Evolutionary conservation across 768 basidiomycete genomes (phyloP), one percentile per base, ranked within the genome.

Genomic region (Suillus clintonianus): DNA sequence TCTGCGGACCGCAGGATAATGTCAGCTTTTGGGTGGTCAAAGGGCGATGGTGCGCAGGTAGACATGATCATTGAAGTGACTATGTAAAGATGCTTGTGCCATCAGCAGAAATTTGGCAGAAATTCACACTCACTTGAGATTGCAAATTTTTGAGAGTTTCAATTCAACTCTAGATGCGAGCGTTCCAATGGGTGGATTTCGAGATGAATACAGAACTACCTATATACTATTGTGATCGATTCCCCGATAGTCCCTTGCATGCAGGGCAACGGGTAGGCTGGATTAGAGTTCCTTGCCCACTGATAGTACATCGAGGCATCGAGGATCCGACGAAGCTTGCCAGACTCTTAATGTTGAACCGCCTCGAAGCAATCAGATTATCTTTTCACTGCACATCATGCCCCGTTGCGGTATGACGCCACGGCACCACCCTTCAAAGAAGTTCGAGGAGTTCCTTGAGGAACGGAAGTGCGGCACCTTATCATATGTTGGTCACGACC

Each of bases 1-100:
- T 70, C 72, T 34, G 57, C 62, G 34, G 68, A 64, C 5, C 47
- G 69, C 24, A 69, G 24, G 57, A 68, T 61, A 51, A 72, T 45
- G 39, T 69, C 60, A n/a, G 34, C 43, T 43, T 67, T 22, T 50
- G 64, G 36, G 17, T 65, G 47, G 51, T 61, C 39, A 15, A 62
- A 62, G 14, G 58, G 61, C 17, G 56, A 43, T 10, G 64, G 17
- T 27, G 27, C 27, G 27, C 27, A 2, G 27, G 27, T 27, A 4
- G 27, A 4, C 27, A 27, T 27, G 4, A 4, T 27, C 27, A 27
- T 27, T 4, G 27, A n/a, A n/a, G 27, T 27, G 15, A 17, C 55
- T 39, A 10, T 2, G 22, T 1, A 17, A 14, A 14, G 24, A 17
- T 3, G 15, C 27, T 27, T 22, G 14, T 39, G 17, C 55, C 24